Evolutionary conservation across 2,329 filamentous ascomycete species (phyloP).

Genomic region (Knufia fluminis): DNA sequence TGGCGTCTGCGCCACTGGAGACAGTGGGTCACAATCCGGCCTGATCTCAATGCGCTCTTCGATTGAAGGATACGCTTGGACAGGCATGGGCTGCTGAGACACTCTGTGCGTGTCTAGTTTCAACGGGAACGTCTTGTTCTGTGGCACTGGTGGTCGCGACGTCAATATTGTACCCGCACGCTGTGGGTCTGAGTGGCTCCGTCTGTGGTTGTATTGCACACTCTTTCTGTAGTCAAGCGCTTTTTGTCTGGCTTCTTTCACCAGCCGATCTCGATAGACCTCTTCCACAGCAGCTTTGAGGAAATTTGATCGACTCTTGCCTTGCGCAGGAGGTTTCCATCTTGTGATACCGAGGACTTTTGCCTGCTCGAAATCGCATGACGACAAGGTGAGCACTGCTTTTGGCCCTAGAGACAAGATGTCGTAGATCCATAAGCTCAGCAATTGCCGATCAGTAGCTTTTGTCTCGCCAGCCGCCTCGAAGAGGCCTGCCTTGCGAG

Average conservation of each 20-base stretch:
- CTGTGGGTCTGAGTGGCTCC: neutral
- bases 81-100: neutral
- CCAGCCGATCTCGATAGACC: slow-evolving; percentile 44
- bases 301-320: slow-evolving; percentile 46
- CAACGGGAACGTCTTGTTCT: neutral
- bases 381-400: slow-evolving; percentile 44
- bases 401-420: slow-evolving; percentile 51
- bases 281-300: slow-evolving; percentile 52
- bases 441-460: slow-evolving; percentile 40
- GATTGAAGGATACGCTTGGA: neutral
- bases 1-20: neutral
- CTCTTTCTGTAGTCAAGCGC: slow-evolving; percentile 14
- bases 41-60: slow-evolving; percentile 2
- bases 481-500: slow-evolving; percentile 48
- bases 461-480: slow-evolving; percentile 26
- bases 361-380: slow-evolving; percentile 42
- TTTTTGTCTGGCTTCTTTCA: slow-evolving; percentile 16
- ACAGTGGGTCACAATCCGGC: slow-evolving; percentile 8
- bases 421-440: slow-evolving; percentile 55
- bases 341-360: slow-evolving; percentile 46
- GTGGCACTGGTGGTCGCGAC: neutral
- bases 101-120: slow-evolving; percentile 1
- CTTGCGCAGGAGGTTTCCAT: slow-evolving; percentile 43
- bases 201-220: slow-evolving; percentile 6
- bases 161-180: too few relatives aligned